A percentile compares a stretch with the other conserved stretches of the same genome.
phyloP scores from a whole-genome alignment of 2,329 filamentous ascomycete genomes.

The Colletotrichum siamense region DNA sequence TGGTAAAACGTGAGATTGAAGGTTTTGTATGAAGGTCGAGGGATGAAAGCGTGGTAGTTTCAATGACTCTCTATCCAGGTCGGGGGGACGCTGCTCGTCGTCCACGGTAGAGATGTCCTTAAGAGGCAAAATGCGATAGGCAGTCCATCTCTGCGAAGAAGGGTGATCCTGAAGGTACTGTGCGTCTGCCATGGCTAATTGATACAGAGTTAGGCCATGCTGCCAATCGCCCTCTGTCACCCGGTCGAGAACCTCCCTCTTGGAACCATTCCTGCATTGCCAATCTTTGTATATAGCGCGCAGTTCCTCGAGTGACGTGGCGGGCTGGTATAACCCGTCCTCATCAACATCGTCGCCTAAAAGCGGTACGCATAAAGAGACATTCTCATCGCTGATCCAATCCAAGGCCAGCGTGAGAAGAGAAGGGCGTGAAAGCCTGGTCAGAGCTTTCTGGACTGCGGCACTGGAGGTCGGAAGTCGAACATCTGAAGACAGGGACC shows the following conservation, averaged over 20 bases:
- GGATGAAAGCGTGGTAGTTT: conserved; percentile 77
- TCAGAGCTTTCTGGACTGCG: conserved; percentile 69
- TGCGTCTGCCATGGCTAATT: conserved; percentile 72
- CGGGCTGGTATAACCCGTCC: conserved; percentile 73
- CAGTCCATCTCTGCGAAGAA: conserved; percentile 67
- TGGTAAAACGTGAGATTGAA: conserved; percentile 77
- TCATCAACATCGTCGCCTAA: conserved; percentile 59
- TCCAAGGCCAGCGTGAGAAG: conserved; percentile 75
- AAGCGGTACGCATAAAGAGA: conserved; percentile 62
- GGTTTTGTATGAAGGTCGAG: conserved; percentile 77
- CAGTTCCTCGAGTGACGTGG: conserved; percentile 69
- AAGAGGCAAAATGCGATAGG: conserved; percentile 63
- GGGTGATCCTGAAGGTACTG: conserved; percentile 71
- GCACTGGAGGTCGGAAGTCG: conserved; percentile 70
- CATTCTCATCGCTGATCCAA: conserved; percentile 76
- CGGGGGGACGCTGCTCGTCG: conserved; percentile 36
- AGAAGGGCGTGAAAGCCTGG: conserved; percentile 73
- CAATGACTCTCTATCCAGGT: conserved; percentile 51
- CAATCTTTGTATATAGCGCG: conserved; percentile 68
- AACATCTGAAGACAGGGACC: conserved; percentile 73
- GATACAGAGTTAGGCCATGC: conserved; percentile 67
- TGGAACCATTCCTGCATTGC: conserved; percentile 63
- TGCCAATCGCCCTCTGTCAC: conserved; percentile 74
- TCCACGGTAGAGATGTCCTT: conserved; percentile 42
- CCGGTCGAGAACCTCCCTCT: conserved; percentile 67